phyloP scores from a whole-genome alignment of 495 filamentous ascomycete species.

The Lasiosphaeris hirsuta region DNA sequence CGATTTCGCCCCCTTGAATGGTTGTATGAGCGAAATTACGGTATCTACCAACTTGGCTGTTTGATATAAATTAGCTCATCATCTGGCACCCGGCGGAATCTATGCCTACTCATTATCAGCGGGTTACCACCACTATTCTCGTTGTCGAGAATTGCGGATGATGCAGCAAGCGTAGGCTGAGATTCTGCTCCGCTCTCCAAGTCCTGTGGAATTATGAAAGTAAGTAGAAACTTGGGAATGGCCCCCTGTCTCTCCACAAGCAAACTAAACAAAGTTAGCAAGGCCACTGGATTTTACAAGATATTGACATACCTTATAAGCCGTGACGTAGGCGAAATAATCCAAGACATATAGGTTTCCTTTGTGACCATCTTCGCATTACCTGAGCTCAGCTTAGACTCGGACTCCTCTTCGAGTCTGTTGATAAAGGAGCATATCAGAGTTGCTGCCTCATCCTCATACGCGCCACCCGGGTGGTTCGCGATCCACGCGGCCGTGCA shows the following conservation, averaged over 20 bases:
- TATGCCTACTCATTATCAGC: slow-evolving; percentile 18
- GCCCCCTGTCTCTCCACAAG: slow-evolving; percentile 12
- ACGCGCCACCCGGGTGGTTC: slow-evolving; percentile 31
- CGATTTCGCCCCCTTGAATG: slow-evolving; percentile 14
- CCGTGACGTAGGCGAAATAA: slow-evolving; percentile 18
- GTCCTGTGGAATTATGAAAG: background rate
- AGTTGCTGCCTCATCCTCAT: slow-evolving; percentile 31
- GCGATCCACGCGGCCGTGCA: slow-evolving; percentile 37
- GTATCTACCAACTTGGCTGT: slow-evolving; percentile 17
- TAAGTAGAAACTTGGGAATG: slow-evolving; percentile 15
- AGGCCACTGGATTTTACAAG: background rate
- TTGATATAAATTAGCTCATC: background rate
- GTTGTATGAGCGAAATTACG: slow-evolving; percentile 17
- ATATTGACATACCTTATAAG: slow-evolving; percentile 15
- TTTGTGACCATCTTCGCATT: slow-evolving; percentile 18
- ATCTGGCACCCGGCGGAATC: too few relatives aligned
- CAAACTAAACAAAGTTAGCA: slow-evolving; percentile 16
- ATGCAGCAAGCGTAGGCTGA: background rate
- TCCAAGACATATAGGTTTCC: slow-evolving; percentile 23
- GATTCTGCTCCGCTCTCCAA: background rate
- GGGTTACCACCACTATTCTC: slow-evolving; percentile 21
- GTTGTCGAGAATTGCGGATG: slow-evolving; percentile 16
- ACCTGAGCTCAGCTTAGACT: slow-evolving; percentile 9
- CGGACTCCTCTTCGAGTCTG: slow-evolving; percentile 23
- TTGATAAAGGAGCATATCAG: slow-evolving; percentile 33